phyloP scores from a whole-genome alignment of 108 stramenopile species.

The Chaetoceros muelleri region DNA sequence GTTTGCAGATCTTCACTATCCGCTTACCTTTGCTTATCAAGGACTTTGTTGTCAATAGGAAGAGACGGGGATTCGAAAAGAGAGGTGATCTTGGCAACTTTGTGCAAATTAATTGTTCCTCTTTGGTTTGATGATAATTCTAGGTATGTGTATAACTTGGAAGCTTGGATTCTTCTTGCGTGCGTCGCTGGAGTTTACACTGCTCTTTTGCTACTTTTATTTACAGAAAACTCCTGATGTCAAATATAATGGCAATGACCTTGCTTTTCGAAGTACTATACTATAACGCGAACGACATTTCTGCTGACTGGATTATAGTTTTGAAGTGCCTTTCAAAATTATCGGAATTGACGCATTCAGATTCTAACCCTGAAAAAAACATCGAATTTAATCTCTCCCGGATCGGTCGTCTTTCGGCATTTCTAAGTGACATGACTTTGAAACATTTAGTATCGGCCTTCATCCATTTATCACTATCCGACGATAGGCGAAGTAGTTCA shows the following conservation, averaged over 20 bases:
- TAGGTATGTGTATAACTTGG: no score
- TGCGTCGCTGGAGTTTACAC: no score
- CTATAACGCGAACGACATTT: slow-evolving; percentile 40
- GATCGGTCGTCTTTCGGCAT: background rate
- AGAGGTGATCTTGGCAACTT: slow-evolving; percentile 54
- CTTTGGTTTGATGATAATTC: slow-evolving; percentile 72
- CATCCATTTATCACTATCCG: background rate
- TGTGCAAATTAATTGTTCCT: slow-evolving; percentile 80
- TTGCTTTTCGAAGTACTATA: background rate
- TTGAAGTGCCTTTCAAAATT: background rate
- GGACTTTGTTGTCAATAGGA: slow-evolving; percentile 4
- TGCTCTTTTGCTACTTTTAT: no score
- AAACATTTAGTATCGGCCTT: background rate
- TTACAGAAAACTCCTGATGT: background rate
- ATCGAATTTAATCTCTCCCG: background rate
- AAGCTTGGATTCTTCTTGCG: no score
- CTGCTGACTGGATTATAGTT: slow-evolving; percentile 41
- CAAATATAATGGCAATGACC: background rate
- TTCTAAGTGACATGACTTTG: background rate
- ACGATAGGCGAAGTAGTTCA: background rate
- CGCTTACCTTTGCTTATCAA: slow-evolving; percentile 46
- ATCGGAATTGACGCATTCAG: background rate
- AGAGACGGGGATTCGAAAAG: slow-evolving; percentile 28
- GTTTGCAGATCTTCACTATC: slow-evolving; percentile 41
- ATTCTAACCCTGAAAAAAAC: background rate